Base-by-base conservation (phyloP, 1,139 yeast genomes). In the Suhomyces yuchorum region DNA sequence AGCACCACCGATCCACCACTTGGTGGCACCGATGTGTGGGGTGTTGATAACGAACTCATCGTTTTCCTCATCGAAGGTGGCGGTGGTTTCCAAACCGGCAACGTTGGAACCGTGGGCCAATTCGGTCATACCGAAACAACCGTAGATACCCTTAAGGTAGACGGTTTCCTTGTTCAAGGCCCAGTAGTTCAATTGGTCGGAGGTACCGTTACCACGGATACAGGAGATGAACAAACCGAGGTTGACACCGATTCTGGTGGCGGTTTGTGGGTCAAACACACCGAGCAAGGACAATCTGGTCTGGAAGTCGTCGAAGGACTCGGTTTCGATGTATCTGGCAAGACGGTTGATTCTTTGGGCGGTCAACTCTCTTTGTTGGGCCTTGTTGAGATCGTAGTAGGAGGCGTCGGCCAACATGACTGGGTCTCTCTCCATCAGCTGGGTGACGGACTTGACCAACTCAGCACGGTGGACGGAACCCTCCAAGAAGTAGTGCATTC, bases 1-100 rank as follows among this genome's bases (percentile, higher is more conserved):
- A 49, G 80, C 78, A 57, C 79, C 79, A 46, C 80, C 79, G 46
- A 75, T 75, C 80, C 80, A 75, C 80, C 80, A 75, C 58, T 75
- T 75, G 52, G 80, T 73, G 51, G 80, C 80, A 57, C 79, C 77
- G 56, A 74, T 67, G 58, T 74, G 77, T 6, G 80, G 80, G 39
- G 80, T 75, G 60, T 74, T 68, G 56, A 75, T 71, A 58, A 74
- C 55, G 48, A 75, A 75, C 58, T 73, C 75, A 52, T 75, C 79
- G 37, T 58, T 64, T 40, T 65, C 71, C 45, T 57, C 56, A 57
- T 74, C 77, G 51, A 67, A 74, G 44, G 76, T 71, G 48, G 80
- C 80, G 42, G 78, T 73, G 46, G 80, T 74, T 60, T 75, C 78
- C 60, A 72, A 64, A 46, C 78, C 78, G 40, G 70, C 67, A 41